Evolutionary conservation across 2,329 filamentous ascomycete species (phyloP).

Genomic region (Orbilia ellipsospora): DNA sequence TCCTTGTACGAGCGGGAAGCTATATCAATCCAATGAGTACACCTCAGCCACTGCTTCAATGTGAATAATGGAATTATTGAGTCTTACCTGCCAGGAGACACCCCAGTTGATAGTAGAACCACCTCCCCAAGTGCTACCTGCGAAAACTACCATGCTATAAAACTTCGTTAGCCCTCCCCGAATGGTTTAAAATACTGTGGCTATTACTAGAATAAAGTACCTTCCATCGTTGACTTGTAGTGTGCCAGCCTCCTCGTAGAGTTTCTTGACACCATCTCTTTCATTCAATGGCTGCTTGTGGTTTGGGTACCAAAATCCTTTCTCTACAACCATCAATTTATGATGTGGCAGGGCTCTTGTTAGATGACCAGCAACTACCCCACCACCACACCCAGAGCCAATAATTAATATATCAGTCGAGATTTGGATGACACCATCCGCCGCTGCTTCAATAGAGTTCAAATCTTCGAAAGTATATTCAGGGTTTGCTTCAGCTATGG

Average conservation of each 20-base stretch:
- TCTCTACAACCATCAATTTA: slow-evolving; percentile 74
- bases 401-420: slow-evolving; percentile 86
- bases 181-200: slow-evolving; percentile 56
- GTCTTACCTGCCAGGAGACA: slow-evolving; percentile 66
- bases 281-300: slow-evolving; percentile 45
- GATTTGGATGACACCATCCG: slow-evolving; percentile 61
- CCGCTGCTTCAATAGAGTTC: slow-evolving; percentile 65
- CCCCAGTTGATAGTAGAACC: slow-evolving; percentile 92
- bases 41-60: not conserved
- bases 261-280: slow-evolving; percentile 37
- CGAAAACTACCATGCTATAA: slow-evolving; percentile 69
- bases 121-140: slow-evolving; percentile 82
- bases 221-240: slow-evolving; percentile 48
- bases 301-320: slow-evolving; percentile 72
- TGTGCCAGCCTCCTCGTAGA: slow-evolving; percentile 41
- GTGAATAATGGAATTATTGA: not conserved
- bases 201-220: slow-evolving; percentile 10
- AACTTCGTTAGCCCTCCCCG: slow-evolving; percentile 57
- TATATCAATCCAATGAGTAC: not conserved
- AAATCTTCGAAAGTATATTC: slow-evolving; percentile 60
- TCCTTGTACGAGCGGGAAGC: slow-evolving; percentile 47
- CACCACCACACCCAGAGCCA: slow-evolving; percentile 87
- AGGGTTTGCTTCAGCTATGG: slow-evolving; percentile 61
- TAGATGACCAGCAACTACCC: slow-evolving; percentile 81
- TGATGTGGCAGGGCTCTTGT: slow-evolving; percentile 72